phyloP scores from a whole-genome alignment of 371 early-diverging fungal species.

The Circinella minor region DNA sequence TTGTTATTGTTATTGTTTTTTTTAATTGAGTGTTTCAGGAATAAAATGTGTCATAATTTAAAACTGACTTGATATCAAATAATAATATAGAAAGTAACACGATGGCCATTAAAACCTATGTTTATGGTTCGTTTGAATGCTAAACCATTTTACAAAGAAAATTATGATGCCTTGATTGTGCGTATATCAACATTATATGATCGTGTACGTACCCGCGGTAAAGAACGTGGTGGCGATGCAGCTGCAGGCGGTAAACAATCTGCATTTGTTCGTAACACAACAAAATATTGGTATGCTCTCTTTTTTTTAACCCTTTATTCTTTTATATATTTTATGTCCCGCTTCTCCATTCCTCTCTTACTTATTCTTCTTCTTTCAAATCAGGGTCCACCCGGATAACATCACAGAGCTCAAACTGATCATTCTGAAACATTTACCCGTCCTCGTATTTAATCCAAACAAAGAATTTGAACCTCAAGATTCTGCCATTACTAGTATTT shows the following conservation, averaged over 20 bases:
- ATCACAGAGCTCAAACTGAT: slow-evolving; percentile 94
- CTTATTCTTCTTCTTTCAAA: neutral
- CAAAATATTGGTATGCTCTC: slow-evolving; percentile 91
- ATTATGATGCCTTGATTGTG: slow-evolving; percentile 89
- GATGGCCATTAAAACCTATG: slow-evolving; percentile 85
- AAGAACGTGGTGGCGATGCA: slow-evolving; percentile 62
- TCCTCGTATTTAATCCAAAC: slow-evolving; percentile 92
- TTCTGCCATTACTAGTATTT: slow-evolving; percentile 97
- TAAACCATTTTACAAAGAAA: slow-evolving; percentile 91
- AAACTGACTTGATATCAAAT: neutral
- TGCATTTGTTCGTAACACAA: slow-evolving; percentile 87
- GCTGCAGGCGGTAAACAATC: slow-evolving; percentile 59
- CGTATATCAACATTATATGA: slow-evolving; percentile 92
- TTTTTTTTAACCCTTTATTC: neutral
- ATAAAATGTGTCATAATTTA: neutral
- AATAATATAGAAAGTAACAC: slow-evolving; percentile 76
- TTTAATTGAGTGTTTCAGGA: neutral
- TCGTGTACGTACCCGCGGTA: slow-evolving; percentile 84
- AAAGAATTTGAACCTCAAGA: slow-evolving; percentile 73
- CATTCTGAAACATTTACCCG: slow-evolving; percentile 96
- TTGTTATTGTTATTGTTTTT: neutral
- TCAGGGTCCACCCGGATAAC: slow-evolving; percentile 97
- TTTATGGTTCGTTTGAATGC: slow-evolving; percentile 88
- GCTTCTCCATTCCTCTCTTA: neutral
- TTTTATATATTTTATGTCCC: neutral